These are phyloP conservation scores for Pontederia crassipes DNA, from an alignment of 176 grass and related monocot genomes.

Conservation along the genomic window DNA sequence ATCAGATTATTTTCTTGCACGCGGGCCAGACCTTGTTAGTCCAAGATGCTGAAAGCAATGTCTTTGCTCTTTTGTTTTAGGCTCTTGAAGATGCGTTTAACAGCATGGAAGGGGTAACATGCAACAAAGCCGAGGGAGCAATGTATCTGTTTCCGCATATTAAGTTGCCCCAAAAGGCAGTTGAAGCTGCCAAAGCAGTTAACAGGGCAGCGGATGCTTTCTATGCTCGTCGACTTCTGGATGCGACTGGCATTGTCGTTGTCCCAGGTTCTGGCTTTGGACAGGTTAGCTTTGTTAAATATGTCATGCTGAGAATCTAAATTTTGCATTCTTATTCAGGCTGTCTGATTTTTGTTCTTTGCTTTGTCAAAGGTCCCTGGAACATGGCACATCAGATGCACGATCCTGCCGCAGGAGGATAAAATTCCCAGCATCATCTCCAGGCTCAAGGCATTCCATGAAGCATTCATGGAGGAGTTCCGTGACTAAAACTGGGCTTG, in stretches of 20 bases:
- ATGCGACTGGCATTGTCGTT: constrained; percentile 39
- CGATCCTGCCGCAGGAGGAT: constrained; percentile 31
- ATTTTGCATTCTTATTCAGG: neutral
- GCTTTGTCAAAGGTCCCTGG: constrained; percentile 20
- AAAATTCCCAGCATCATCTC: constrained; percentile 40
- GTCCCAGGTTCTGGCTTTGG: constrained; percentile 64
- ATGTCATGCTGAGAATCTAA: neutral
- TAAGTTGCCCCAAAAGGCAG: constrained; percentile 64
- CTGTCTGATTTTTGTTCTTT: neutral
- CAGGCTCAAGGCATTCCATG: constrained; percentile 44
- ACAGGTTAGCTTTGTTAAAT: constrained; percentile 27
- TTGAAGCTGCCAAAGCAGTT: constrained; percentile 54
- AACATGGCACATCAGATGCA: constrained; percentile 48
- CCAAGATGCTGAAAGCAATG: neutral
- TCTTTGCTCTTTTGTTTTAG: constrained; percentile 22
- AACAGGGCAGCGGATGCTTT: constrained; percentile 60
- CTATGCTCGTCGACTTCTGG: constrained; percentile 42
- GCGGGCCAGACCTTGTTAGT: neutral
- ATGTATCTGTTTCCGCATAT: constrained; percentile 18
- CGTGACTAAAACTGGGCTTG: neutral
- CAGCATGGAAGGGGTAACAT: constrained; percentile 79
- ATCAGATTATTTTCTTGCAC: neutral
- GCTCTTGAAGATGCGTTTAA: constrained; percentile 96
- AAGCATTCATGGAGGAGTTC: constrained; percentile 62
- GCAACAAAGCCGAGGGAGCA: constrained; percentile 46